A percentile compares a stretch with the other conserved stretches of the same genome.
These are phyloP conservation scores for Orbilia quercus DNA, from an alignment of 2,329 filamentous ascomycete genomes.

Conservation along the genomic window DNA sequence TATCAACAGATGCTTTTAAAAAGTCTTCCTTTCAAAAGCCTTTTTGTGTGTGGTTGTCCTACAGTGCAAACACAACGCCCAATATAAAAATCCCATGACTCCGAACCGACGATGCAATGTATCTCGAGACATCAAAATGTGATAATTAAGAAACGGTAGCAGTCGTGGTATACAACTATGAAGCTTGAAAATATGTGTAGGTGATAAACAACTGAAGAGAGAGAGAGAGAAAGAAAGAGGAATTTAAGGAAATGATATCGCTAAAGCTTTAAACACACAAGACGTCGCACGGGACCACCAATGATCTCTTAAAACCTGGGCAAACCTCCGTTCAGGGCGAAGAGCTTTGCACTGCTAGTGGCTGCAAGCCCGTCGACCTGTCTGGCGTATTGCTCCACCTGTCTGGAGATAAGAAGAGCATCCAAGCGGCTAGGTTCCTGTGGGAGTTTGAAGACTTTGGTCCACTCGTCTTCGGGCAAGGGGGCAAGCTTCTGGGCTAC, in stretches of 20 bases:
- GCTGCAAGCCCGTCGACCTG: slow-evolving; percentile 97
- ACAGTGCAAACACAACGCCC: slow-evolving; percentile 49
- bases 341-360: slow-evolving; percentile 95
- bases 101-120: slow-evolving; percentile 55
- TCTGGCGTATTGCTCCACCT: slow-evolving; percentile 97
- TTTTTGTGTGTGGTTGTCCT: slow-evolving; percentile 25
- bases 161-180: slow-evolving; percentile 53
- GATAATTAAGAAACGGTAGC: slow-evolving; percentile 54
- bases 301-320: slow-evolving; percentile 56
- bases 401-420: slow-evolving; percentile 91
- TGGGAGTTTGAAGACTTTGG: slow-evolving; percentile 96
- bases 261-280: slow-evolving; percentile 38
- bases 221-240: slow-evolving; percentile 2
- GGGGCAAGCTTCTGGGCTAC: slow-evolving; percentile 85
- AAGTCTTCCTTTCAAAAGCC: neutral
- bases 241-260: slow-evolving; percentile 22
- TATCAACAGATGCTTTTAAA: slow-evolving; percentile 49
- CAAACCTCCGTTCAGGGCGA: slow-evolving; percentile 78
- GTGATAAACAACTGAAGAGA: neutral
- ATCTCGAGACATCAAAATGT: slow-evolving; percentile 46
- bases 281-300: slow-evolving; percentile 8
- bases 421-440: slow-evolving; percentile 92
- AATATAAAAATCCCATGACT: slow-evolving; percentile 42
- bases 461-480: slow-evolving; percentile 97
- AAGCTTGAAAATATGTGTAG: neutral